phyloP scores from a whole-genome alignment of 164 flowering plant species.

The Piper longum region DNA sequence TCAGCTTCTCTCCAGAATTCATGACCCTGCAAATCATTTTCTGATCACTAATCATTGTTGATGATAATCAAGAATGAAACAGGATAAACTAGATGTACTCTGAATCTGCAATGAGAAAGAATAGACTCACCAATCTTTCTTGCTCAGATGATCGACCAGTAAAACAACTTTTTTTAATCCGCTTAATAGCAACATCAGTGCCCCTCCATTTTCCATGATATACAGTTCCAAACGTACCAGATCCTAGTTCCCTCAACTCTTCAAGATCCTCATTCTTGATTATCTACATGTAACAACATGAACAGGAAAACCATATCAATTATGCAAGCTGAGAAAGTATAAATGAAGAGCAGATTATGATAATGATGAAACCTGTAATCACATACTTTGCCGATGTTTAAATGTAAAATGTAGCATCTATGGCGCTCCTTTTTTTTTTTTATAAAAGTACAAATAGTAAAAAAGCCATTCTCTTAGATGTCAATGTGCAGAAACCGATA shows the following conservation, averaged over 20 bases:
- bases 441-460: no score
- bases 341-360: neutral
- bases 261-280: conserved; percentile 89
- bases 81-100: neutral
- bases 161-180: conserved; percentile 87
- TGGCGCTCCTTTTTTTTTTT: no score
- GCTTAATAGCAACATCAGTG: conserved; percentile 85
- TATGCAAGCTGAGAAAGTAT: neutral
- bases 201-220: conserved; percentile 98
- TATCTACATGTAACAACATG: conserved; percentile 20
- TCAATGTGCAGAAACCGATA: no score
- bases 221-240: conserved; percentile 95
- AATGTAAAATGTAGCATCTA: no score
- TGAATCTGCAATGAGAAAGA: neutral
- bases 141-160: conserved; percentile 92
- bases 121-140: conserved; percentile 62
- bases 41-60: neutral
- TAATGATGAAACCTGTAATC: neutral
- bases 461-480: no score
- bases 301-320: neutral
- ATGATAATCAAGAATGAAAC: neutral
- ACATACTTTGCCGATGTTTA: no score
- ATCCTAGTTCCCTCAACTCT: conserved; percentile 78
- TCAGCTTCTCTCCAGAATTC: conserved; percentile 98
- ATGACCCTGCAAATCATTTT: conserved; percentile 29